These are phyloP conservation scores for Myxozyma kluyveri DNA, from an alignment of 805 yeast species.

Conservation along the genomic window DNA sequence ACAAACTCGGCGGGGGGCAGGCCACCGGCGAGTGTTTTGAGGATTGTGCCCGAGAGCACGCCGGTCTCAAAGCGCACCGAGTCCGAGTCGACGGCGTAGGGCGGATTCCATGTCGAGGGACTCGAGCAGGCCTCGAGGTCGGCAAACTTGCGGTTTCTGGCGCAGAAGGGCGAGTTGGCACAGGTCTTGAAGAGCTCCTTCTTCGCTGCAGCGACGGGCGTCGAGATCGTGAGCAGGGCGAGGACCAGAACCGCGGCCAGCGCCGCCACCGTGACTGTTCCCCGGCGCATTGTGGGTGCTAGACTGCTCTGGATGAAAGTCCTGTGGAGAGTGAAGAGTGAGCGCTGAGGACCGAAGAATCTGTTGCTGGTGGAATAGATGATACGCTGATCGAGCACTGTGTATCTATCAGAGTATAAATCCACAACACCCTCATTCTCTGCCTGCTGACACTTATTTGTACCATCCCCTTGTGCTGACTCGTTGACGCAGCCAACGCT, in stretches of 20 bases:
- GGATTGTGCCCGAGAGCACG: slow-evolving; percentile 46
- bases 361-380: no score
- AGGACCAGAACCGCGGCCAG: slow-evolving; percentile 4
- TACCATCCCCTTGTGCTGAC: no score
- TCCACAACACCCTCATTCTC: no score
- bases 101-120: slow-evolving; percentile 36
- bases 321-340: no score
- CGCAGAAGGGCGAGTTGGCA: slow-evolving; percentile 70
- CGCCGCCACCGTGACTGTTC: not conserved
- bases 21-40: slow-evolving; percentile 39
- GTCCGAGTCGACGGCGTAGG: slow-evolving; percentile 45
- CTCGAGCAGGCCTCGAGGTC: slow-evolving; percentile 35
- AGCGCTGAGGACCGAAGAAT: no score
- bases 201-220: slow-evolving; percentile 28
- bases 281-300: slow-evolving; percentile 8
- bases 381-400: no score
- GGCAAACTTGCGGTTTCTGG: slow-evolving; percentile 67
- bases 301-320: no score
- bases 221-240: slow-evolving; percentile 2
- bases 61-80: slow-evolving; percentile 37
- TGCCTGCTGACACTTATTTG: no score
- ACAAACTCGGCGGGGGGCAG: slow-evolving; percentile 46
- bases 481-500: no score
- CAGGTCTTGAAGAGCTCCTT: slow-evolving; percentile 62
- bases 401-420: no score